Evolutionary conservation across 495 filamentous ascomycete species (phyloP), one percentile per base, ranked within the genome.

Genomic region (Aspergillus cristatus): DNA sequence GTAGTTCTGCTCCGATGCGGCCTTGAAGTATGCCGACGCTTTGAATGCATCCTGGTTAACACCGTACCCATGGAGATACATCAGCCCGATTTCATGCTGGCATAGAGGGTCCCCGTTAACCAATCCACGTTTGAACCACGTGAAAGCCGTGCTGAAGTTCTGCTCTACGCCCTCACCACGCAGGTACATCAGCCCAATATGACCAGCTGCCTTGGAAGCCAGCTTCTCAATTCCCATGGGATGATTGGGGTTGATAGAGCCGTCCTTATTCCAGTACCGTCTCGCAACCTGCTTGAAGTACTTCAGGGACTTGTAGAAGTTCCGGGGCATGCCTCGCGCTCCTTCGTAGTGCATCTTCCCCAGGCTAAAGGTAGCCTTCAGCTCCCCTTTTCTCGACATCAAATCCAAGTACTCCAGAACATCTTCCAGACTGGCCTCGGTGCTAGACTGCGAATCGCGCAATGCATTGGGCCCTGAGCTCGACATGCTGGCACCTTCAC

Each of bases 391-490:
- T 42, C 86, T 76, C 6, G 88, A 88, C 78, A 96, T 82, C 35
- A 97, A 67, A 55, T 96, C 88, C 48, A 96, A 65, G 47, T 93
- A 99, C 57, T 99, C 91, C 38, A 97, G 72, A 13, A 97, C 78
- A 59, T 97, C 90, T 40, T 96, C 91, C 32, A 96, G 70, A 11
- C 85, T 82, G 2, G 87, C 85, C 40, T 90, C 78, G 0, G 77
- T 71, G 45, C 88, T 81, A 0, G 83, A 79, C 45, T 76, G 76
- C 8, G 79, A 66, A 16, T 78, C 76, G 49, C 79, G 78, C 43
- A 81, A 67, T 0, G 86, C 86, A 53, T 90, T 84, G n/a, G 68
- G 66, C n/a, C 91, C 91, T 6, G 91, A 81, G 55, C 88, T 95
- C 17, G 78, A 76, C n/a, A 82, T 79, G 48, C 88, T 95, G 14